Evolutionary conservation across 768 basidiomycete species (phyloP).

Genomic region (Podaxis sp.): DNA sequence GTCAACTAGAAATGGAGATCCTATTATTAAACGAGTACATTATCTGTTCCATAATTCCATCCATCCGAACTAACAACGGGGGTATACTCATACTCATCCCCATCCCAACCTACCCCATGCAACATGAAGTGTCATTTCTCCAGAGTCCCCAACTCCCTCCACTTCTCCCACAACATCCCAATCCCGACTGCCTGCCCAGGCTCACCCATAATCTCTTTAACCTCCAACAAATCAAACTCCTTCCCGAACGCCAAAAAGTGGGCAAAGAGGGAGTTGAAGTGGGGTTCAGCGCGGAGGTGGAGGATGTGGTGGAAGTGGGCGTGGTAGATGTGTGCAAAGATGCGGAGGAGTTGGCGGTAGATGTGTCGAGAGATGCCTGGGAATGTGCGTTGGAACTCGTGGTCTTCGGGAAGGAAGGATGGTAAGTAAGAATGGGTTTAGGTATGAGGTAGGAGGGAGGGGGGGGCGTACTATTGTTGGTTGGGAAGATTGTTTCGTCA

Average conservation of each 20-base stretch:
- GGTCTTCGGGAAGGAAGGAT: conserved; percentile 47
- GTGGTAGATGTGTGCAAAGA: conserved; percentile 97
- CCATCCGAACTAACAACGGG: not conserved
- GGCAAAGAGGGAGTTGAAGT: conserved; percentile 96
- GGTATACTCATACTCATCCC: not conserved
- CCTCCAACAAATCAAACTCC: conserved; percentile 89
- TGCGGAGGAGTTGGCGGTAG: conserved; percentile 94
- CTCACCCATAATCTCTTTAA: conserved; percentile 82
- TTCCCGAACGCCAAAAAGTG: conserved; percentile 96
- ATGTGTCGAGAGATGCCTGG: conserved; percentile 90
- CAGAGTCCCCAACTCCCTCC: conserved; percentile 82
- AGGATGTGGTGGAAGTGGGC: conserved; percentile 90
- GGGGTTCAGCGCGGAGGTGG: conserved; percentile 90
- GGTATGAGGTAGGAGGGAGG: too few species aligned
- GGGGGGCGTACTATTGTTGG: conserved; percentile 95
- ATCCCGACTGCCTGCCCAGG: conserved; percentile 63
- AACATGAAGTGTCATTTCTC: conserved; percentile 21
- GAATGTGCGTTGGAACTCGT: conserved; percentile 85
- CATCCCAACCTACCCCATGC: too few species aligned
- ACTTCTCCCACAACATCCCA: conserved; percentile 82
- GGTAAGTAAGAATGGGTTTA: conserved; percentile 20
- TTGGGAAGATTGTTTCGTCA: conserved; percentile 91
- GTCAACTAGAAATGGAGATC: too few species aligned
- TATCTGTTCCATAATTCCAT: conserved; percentile 1
- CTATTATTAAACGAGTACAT: not conserved